These are phyloP conservation scores for Plectosphaerella plurivora DNA, from an alignment of 2,329 filamentous ascomycete genomes.

Conservation along the genomic window DNA sequence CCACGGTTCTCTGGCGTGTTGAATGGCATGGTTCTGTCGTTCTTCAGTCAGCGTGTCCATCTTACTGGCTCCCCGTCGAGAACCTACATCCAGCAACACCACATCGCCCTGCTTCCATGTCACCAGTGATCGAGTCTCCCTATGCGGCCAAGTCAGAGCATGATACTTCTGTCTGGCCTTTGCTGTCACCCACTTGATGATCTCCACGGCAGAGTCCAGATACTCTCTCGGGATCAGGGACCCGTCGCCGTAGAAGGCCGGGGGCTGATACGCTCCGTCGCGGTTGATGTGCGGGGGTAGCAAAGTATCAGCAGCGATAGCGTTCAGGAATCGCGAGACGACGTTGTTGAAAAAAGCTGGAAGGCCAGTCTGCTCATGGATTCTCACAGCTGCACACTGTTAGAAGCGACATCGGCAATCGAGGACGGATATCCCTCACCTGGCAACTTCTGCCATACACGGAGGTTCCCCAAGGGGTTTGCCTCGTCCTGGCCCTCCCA, in stretches of 20 bases:
- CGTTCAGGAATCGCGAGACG: slow-evolving; percentile 18
- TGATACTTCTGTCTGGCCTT: neutral
- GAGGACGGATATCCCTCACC: slow-evolving; percentile 3
- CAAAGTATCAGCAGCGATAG: slow-evolving; percentile 11
- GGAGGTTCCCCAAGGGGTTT: slow-evolving; percentile 15
- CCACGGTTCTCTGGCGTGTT: slow-evolving; percentile 19
- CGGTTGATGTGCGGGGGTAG: slow-evolving; percentile 13
- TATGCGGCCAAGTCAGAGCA: neutral
- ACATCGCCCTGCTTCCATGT: slow-evolving; percentile 15
- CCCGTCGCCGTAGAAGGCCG: slow-evolving; percentile 19
- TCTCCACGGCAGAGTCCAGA: slow-evolving; percentile 16
- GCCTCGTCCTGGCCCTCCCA: slow-evolving; percentile 16
- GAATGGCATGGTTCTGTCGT: slow-evolving; percentile 17
- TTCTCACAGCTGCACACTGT: slow-evolving; percentile 9
- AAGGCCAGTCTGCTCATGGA: slow-evolving; percentile 14
- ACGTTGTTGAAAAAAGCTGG: slow-evolving; percentile 19
- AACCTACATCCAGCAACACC: slow-evolving; percentile 16
- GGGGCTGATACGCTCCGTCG: slow-evolving; percentile 14
- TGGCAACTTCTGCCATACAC: slow-evolving; percentile 17
- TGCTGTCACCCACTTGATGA: slow-evolving; percentile 10
- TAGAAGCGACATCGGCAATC: neutral
- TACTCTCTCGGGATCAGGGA: slow-evolving; percentile 16
- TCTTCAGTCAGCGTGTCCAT: neutral
- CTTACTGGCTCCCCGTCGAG: neutral
- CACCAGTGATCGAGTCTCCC: slow-evolving; percentile 11